Base-by-base conservation (phyloP, 148 eudicot genomes). In the Dysphania ambrosioides region DNA sequence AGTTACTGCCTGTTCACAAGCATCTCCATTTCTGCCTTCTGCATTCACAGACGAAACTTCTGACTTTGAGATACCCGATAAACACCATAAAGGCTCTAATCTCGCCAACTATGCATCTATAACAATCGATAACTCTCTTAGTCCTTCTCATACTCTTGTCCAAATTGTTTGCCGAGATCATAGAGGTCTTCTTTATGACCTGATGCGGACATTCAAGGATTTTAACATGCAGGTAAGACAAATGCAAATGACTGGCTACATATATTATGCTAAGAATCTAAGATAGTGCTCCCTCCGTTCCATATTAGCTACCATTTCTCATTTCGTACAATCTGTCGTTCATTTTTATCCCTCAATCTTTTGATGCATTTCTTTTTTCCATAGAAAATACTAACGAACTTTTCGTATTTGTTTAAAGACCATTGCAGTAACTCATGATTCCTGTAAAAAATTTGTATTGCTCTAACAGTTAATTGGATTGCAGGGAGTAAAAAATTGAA, bases 161-260 rank as follows among this genome's bases (percentile, higher is more conserved):
- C 95, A 91, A 78, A 91, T 94, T 60, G 83, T 85, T 79, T 94
- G 96, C 77, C 85, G 67, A 72, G 97, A 91, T 80, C 93, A 94
- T 79, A 88, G 84, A 77, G 98, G 97, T 80, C 95, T 94, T 51
- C 83, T 94, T 32, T 91, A 91, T 57, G 97, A 94, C 73, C 84
- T 91, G 29, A 89, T 94, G 98, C 80, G 98, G 71, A 88, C 93
- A 27, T 76, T 94, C 56, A 94, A 94, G 78, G 98, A 94, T 74
- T 91, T 85, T 75, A 87, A 84, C 70, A 83, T 88, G 59, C 87
- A 86, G 91, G 91, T 88, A 74, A 13, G 40, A 35, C 24, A 27
- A 55, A 62, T 32, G 21, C 71, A 40, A 31, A 24, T 21, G 4
- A 4, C n/a, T 29, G 12, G 21, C 34, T 57, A 21, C 3, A 36